Evolutionary conservation across 805 yeast genomes (phyloP).

Genomic region (Lachancea lanzarotensis): DNA sequence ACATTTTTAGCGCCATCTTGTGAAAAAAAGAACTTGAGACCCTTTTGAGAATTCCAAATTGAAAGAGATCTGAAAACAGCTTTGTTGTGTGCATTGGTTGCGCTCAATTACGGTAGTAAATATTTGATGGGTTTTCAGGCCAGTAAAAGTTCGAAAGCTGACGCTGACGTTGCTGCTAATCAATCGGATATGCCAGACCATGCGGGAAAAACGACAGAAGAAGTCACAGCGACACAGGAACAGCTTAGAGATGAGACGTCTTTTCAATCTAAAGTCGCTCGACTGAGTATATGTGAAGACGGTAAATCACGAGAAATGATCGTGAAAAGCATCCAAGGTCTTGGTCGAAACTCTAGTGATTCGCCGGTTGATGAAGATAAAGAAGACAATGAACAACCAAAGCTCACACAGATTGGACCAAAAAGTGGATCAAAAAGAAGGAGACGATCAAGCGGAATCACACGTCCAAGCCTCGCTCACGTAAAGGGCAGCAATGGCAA

Average conservation of each 20-base stretch:
- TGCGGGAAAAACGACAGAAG: background rate
- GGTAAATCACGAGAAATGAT: slow-evolving; percentile 11
- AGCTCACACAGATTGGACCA: background rate
- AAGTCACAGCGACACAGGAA: background rate
- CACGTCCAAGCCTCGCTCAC: slow-evolving; percentile 6
- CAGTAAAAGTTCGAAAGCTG: background rate
- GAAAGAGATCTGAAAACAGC: too few species aligned
- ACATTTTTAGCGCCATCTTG: too few species aligned
- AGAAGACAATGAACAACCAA: background rate
- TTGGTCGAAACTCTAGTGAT: background rate
- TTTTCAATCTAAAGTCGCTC: slow-evolving; percentile 19
- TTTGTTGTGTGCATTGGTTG: too few species aligned
- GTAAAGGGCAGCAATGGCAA: slow-evolving; percentile 2
- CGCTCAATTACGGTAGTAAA: too few species aligned
- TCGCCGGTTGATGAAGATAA: background rate
- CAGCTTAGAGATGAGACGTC: slow-evolving; percentile 3
- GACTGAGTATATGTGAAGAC: slow-evolving; percentile 23
- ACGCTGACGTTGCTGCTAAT: background rate
- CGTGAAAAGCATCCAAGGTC: slow-evolving; percentile 5
- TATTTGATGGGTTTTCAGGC: background rate
- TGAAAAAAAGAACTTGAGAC: too few species aligned
- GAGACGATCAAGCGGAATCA: slow-evolving; percentile 27
- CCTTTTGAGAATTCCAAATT: too few species aligned
- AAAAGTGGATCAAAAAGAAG: slow-evolving; percentile 11
- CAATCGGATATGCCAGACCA: background rate